Conservation (phyloP, 306 rosid species). For the Senna tora region DNA sequence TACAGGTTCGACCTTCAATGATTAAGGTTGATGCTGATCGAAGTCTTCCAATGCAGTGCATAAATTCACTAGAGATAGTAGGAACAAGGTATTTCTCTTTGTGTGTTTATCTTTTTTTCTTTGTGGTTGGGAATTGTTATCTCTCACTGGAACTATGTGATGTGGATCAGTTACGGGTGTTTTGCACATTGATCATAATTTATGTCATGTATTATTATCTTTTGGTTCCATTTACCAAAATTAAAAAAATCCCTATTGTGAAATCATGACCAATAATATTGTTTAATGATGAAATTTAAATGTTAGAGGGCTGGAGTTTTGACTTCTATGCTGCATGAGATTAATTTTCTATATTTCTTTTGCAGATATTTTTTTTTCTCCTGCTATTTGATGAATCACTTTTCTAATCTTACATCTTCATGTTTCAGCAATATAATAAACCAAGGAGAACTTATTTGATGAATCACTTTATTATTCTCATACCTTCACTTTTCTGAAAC, state of each 20-base stretch:
- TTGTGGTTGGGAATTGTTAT: neutral
- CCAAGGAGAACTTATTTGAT: conserved; percentile 56
- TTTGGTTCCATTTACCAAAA: neutral
- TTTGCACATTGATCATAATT: neutral
- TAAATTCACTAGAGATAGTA: conserved; percentile 71
- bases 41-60: conserved; percentile 33
- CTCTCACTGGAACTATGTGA: neutral
- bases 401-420: conserved; percentile 32
- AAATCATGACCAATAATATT: neutral
- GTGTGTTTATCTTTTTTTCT: too few relatives aligned
- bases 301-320: neutral
- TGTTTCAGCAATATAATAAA: conserved; percentile 60
- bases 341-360: too few relatives aligned
- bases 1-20: conserved; percentile 74
- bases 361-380: too few relatives aligned
- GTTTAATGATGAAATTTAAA: neutral
- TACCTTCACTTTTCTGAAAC: too few relatives aligned
- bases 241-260: neutral
- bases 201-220: neutral
- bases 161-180: neutral
- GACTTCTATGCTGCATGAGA: neutral
- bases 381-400: conserved; percentile 20
- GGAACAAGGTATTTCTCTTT: conserved; percentile 68
- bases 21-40: conserved; percentile 59
- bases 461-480: too few relatives aligned